Evolutionary conservation across 768 basidiomycete species (phyloP).

Genomic region (Serendipita indica): DNA sequence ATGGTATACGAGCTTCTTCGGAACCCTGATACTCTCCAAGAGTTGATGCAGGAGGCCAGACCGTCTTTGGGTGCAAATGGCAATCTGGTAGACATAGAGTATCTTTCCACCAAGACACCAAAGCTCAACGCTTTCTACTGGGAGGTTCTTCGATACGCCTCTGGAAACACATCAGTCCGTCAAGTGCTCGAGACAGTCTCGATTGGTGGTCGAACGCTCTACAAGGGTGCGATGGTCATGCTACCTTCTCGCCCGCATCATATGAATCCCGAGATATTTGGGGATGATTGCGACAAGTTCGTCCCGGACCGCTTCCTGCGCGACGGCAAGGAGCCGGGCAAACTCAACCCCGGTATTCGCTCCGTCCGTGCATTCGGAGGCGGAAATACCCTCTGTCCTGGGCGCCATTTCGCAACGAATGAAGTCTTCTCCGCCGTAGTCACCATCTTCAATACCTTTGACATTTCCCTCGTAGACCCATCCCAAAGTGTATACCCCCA

Average conservation of each 20-base stretch:
- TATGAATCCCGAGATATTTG: neutral
- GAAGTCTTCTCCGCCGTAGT: neutral
- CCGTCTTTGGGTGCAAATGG: neutral
- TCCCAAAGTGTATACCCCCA: neutral
- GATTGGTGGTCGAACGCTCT: constrained; percentile 7
- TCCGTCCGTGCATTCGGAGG: neutral
- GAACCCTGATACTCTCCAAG: neutral
- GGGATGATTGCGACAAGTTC: neutral
- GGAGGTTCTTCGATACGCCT: neutral
- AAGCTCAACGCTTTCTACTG: neutral
- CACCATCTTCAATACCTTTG: neutral
- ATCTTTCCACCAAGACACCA: neutral
- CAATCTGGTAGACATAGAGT: neutral
- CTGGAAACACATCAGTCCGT: neutral
- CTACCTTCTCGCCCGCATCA: neutral
- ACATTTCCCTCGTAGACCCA: neutral
- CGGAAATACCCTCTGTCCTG: neutral
- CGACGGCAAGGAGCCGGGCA: neutral
- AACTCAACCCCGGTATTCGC: neutral
- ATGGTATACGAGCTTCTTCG: neutral
- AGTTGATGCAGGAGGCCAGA: neutral
- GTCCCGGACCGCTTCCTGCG: neutral
- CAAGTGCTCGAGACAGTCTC: neutral
- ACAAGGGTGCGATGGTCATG: neutral
- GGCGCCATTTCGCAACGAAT: constrained; percentile 1